Evolutionary conservation across 371 early-diverging fungal species (phyloP).

Genomic region (Funneliformis caledonium): DNA sequence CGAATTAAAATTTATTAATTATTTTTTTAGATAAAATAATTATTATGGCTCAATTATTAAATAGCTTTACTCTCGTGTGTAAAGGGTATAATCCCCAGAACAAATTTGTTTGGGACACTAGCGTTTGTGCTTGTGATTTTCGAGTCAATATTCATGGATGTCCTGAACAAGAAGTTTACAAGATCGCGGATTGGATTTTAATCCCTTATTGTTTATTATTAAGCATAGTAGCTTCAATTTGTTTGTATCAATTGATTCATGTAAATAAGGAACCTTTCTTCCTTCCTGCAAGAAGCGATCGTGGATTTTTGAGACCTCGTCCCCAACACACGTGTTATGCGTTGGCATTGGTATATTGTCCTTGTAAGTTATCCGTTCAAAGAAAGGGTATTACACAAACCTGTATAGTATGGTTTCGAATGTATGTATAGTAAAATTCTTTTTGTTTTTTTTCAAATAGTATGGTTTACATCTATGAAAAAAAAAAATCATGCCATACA

Average conservation of each 20-base stretch:
- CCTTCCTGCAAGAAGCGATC: slow-evolving; percentile 17
- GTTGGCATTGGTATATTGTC: background rate
- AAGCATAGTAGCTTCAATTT: background rate
- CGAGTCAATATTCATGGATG: slow-evolving; percentile 25
- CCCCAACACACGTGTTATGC: slow-evolving; percentile 4
- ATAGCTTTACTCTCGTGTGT: background rate
- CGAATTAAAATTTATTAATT: background rate
- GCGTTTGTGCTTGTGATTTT: slow-evolving; percentile 17
- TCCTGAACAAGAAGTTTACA: background rate
- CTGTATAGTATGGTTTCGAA: no score
- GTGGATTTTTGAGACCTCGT: slow-evolving; percentile 38
- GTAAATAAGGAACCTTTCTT: slow-evolving; percentile 23
- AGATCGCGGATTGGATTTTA: slow-evolving; percentile 12
- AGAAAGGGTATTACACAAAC: no score
- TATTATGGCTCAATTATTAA: background rate
- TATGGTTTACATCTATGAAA: no score
- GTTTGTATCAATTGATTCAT: slow-evolving; percentile 13
- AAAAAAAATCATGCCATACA: no score
- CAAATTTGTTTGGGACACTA: slow-evolving; percentile 16
- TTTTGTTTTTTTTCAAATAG: background rate
- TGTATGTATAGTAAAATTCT: no score
- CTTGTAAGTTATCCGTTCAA: background rate
- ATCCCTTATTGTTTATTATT: background rate
- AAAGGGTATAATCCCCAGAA: background rate
- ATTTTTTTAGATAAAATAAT: background rate